These are phyloP conservation scores for Boletus fagicola DNA, from an alignment of 768 basidiomycete genomes.

Conservation along the genomic window DNA sequence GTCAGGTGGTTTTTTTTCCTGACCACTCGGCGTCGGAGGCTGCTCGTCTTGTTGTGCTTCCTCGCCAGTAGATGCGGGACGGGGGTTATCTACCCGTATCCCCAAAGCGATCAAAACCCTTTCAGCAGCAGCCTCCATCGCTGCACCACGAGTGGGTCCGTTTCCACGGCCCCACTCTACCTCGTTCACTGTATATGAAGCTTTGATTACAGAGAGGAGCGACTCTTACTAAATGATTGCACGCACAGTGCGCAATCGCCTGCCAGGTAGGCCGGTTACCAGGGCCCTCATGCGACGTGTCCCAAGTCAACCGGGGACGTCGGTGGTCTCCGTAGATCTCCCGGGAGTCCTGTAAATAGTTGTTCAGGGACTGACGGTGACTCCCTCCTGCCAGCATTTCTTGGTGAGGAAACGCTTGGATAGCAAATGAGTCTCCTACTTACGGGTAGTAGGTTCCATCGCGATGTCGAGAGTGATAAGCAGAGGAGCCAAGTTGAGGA, in stretches of 20 bases:
- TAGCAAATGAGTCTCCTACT: neutral
- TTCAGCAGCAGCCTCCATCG: constrained; percentile 24
- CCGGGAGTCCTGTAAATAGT: constrained; percentile 26
- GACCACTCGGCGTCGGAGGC: no score
- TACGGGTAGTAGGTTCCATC: constrained; percentile 14
- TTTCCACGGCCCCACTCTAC: constrained; percentile 25
- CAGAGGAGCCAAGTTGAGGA: neutral
- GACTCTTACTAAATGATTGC: neutral
- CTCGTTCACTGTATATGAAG: constrained; percentile 14
- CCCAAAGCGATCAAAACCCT: constrained; percentile 17
- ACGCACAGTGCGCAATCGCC: constrained; percentile 24
- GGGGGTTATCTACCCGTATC: no score
- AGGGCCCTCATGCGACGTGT: constrained; percentile 14
- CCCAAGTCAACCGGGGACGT: constrained; percentile 18
- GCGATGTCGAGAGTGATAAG: neutral
- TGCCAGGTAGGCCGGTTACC: constrained; percentile 25
- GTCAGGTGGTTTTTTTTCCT: no score
- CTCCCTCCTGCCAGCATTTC: constrained; percentile 9
- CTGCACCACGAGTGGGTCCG: constrained; percentile 16
- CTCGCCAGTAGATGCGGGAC: no score
- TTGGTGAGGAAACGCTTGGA: neutral
- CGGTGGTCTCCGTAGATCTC: constrained; percentile 13
- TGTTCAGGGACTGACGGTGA: constrained; percentile 24
- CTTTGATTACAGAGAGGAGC: neutral
- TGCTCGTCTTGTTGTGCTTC: no score